These are phyloP conservation scores for Fremontodendron californicum DNA, from an alignment of 345 rosid species.

Conservation along the genomic window DNA sequence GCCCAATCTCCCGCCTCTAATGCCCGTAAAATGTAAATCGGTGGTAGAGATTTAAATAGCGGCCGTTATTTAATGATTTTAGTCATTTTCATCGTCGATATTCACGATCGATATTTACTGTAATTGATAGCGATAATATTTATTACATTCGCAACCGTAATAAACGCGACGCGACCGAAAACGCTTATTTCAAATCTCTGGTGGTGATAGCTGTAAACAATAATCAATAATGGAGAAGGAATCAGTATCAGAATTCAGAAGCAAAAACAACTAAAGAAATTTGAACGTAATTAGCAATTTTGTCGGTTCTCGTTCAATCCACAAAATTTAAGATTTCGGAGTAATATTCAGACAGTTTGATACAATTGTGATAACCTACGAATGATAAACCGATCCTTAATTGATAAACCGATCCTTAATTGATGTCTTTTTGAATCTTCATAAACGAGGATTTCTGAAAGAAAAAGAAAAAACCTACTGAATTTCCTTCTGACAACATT, in stretches of 20 bases:
- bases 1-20: not conserved
- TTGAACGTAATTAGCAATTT: not conserved
- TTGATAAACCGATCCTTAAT: too few relatives aligned
- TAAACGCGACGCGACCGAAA: too few relatives aligned
- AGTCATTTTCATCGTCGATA: too few relatives aligned
- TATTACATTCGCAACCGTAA: too few relatives aligned
- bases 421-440: not conserved
- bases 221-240: conserved; percentile 7
- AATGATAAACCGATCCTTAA: not conserved
- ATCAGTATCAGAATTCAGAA: not conserved
- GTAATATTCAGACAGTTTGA: not conserved
- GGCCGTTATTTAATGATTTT: too few relatives aligned
- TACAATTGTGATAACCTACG: too few relatives aligned
- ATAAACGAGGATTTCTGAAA: not conserved
- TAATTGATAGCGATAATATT: too few relatives aligned
- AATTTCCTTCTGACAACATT: not conserved
- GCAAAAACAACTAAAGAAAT: not conserved
- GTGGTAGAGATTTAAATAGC: too few relatives aligned
- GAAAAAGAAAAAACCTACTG: not conserved
- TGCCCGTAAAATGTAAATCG: not conserved
- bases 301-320: not conserved
- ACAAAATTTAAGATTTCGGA: not conserved
- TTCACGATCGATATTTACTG: too few relatives aligned
- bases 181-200: too few relatives aligned
- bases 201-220: too few relatives aligned